phyloP scores from a whole-genome alignment of 2,329 filamentous ascomycete species.

The Fusarium piperis region DNA sequence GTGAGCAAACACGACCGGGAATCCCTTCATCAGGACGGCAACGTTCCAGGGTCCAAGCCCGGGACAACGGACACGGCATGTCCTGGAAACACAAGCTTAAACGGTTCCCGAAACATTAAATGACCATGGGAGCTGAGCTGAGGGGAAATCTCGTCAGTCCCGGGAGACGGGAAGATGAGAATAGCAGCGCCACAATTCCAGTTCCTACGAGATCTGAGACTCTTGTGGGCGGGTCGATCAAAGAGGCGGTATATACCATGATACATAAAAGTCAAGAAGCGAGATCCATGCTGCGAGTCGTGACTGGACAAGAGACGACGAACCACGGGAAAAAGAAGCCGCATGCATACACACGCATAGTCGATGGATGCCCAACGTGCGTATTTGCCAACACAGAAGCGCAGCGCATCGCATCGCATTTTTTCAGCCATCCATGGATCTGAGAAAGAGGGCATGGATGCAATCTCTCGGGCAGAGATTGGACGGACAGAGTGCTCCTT shows the following conservation, averaged over 20 bases:
- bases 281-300: slow-evolving; percentile 10
- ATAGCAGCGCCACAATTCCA: slow-evolving; percentile 29
- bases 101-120: slow-evolving; percentile 12
- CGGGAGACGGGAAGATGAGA: slow-evolving; percentile 2
- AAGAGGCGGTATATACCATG: slow-evolving; percentile 23
- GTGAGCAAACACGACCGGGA: neutral
- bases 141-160: neutral
- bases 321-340: slow-evolving; percentile 2
- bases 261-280: neutral
- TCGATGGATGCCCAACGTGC: neutral
- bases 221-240: slow-evolving; percentile 13
- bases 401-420: neutral
- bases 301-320: slow-evolving; percentile 9
- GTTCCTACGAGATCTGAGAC: slow-evolving; percentile 14
- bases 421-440: neutral
- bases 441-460: slow-evolving; percentile 3
- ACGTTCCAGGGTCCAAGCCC: neutral
- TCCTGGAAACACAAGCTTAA: slow-evolving; percentile 17
- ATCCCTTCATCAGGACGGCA: neutral
- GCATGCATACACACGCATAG: neutral
- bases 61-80: neutral
- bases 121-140: slow-evolving; percentile 23
- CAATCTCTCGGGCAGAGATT: slow-evolving; percentile 15
- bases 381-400: neutral
- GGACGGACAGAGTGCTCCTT: slow-evolving; percentile 8